These are phyloP conservation scores for Termitomyces sp. DNA, from an alignment of 768 basidiomycete genomes.

Conservation along the genomic window DNA sequence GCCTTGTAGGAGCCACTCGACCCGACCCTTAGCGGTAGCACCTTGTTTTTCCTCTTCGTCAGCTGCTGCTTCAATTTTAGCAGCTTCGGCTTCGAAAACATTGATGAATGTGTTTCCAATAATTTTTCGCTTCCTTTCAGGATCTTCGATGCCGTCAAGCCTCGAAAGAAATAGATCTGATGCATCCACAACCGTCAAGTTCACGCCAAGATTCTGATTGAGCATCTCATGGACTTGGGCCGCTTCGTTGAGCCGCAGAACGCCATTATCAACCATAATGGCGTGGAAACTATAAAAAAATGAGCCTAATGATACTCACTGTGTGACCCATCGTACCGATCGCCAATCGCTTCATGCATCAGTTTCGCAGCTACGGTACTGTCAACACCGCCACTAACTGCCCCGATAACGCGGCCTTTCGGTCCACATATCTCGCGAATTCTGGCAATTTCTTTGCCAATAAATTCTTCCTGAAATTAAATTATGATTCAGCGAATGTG, in stretches of 20 bases:
- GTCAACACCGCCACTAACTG: conserved; percentile 96
- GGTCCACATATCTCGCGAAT: conserved; percentile 94
- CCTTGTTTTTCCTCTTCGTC: conserved; percentile 68
- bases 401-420: conserved; percentile 95
- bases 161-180: conserved; percentile 88
- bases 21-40: conserved; percentile 75
- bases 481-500: conserved; percentile 2
- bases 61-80: conserved; percentile 79
- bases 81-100: conserved; percentile 92
- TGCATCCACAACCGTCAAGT: conserved; percentile 93
- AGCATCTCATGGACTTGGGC: conserved; percentile 91
- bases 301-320: background rate
- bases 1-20: conserved; percentile 97
- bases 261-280: conserved; percentile 99
- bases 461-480: conserved; percentile 79
- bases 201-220: conserved; percentile 89
- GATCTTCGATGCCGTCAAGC: conserved; percentile 90
- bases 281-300: conserved; percentile 77
- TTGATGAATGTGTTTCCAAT: conserved; percentile 99
- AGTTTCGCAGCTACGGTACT: conserved; percentile 97
- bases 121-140: conserved; percentile 95
- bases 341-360: conserved; percentile 99
- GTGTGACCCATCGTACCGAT: conserved; percentile 52
- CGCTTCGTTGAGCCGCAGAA: conserved; percentile 88
- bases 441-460: conserved; percentile 91